Evolutionary conservation across 495 filamentous ascomycete species (phyloP).

Genomic region (Aspergillus asperescens): DNA sequence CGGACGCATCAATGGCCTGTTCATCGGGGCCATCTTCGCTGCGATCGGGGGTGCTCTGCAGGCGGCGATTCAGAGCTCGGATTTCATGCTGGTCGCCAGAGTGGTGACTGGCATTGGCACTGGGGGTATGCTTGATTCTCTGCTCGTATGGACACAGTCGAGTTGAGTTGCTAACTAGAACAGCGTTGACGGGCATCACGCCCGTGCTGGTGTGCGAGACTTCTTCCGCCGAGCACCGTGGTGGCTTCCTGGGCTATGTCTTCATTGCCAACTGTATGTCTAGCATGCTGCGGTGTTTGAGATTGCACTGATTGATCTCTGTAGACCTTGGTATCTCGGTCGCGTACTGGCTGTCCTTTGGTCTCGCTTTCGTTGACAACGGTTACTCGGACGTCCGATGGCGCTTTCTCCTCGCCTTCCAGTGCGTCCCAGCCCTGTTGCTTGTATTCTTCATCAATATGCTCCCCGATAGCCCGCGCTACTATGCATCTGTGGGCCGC

Average conservation of each 20-base stretch:
- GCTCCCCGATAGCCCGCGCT: slow-evolving; percentile 47
- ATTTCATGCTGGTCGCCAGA: slow-evolving; percentile 52
- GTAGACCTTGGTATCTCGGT: slow-evolving; percentile 55
- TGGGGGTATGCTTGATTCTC: slow-evolving; percentile 25
- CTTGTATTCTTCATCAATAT: slow-evolving; percentile 45
- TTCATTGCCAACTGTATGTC: slow-evolving; percentile 48
- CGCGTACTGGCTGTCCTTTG: slow-evolving; percentile 60
- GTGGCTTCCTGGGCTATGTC: slow-evolving; percentile 45
- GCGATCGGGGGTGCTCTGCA: slow-evolving; percentile 51
- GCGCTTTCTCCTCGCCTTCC: slow-evolving; percentile 53
- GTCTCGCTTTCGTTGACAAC: slow-evolving; percentile 47
- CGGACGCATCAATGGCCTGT: slow-evolving; percentile 52
- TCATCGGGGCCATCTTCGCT: slow-evolving; percentile 48
- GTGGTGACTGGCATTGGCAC: slow-evolving; percentile 54
- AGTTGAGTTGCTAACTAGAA: background rate
- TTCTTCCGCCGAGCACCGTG: slow-evolving; percentile 42
- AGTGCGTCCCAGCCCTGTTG: slow-evolving; percentile 49
- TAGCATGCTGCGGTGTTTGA: background rate
- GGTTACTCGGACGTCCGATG: slow-evolving; percentile 48
- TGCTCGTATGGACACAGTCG: slow-evolving; percentile 3
- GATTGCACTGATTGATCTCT: background rate
- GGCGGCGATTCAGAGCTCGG: slow-evolving; percentile 43
- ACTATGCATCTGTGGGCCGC: slow-evolving; percentile 35
- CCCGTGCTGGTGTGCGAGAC: slow-evolving; percentile 51
- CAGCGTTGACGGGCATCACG: slow-evolving; percentile 46